phyloP scores from a whole-genome alignment of 2,329 filamentous ascomycete species.

The Colletotrichum sp. region DNA sequence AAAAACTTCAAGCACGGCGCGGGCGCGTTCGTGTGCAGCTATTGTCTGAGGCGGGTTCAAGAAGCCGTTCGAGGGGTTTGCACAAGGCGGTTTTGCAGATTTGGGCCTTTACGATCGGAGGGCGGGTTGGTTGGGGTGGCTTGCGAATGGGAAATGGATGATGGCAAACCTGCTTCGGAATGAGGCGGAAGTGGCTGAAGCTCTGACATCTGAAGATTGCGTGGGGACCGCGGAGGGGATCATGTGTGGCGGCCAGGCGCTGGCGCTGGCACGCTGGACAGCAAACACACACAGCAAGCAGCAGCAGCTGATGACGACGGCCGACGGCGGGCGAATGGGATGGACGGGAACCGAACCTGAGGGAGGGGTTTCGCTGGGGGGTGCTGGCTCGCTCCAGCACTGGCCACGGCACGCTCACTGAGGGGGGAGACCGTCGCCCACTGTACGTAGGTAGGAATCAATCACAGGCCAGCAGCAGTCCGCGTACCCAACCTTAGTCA shows the following conservation, averaged over 20 bases:
- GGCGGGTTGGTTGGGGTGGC: background rate
- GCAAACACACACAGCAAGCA: background rate
- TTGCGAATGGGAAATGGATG: background rate
- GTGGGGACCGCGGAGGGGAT: background rate
- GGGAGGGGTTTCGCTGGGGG: background rate
- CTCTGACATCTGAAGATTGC: conserved; percentile 19
- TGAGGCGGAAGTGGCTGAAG: conserved; percentile 20
- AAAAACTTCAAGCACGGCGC: background rate
- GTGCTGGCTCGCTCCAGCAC: background rate
- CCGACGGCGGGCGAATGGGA: conserved; percentile 9
- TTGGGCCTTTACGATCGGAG: background rate
- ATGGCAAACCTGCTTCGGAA: conserved; percentile 19
- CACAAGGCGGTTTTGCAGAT: background rate
- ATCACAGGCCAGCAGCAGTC: background rate
- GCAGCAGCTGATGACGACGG: conserved; percentile 12
- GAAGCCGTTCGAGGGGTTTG: background rate
- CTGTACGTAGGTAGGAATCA: background rate
- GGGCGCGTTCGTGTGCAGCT: background rate
- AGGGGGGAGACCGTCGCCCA: background rate
- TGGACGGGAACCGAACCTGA: background rate
- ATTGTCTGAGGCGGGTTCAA: background rate
- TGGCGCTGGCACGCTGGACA: background rate
- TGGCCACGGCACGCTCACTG: background rate
- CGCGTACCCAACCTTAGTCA: conserved; percentile 12
- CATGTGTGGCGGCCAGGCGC: background rate